phyloP scores from a whole-genome alignment of 2,329 filamentous ascomycete genomes.

The Epichloe scottii region DNA sequence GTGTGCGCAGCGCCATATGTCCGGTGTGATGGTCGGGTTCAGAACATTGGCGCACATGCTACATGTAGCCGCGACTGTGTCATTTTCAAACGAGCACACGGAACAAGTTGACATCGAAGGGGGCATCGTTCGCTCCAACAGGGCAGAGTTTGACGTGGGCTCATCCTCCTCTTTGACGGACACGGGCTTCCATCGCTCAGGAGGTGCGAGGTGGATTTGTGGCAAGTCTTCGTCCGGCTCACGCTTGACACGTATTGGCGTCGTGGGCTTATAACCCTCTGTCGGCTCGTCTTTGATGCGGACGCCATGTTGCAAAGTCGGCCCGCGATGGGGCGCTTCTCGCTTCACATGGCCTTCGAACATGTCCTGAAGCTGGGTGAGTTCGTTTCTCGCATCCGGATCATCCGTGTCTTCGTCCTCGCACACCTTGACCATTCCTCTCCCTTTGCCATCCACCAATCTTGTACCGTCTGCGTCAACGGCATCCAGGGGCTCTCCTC shows the following conservation, averaged over 20 bases:
- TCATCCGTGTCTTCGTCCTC: slow-evolving; percentile 52
- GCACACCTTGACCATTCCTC: slow-evolving; percentile 61
- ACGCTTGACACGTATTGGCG: neutral
- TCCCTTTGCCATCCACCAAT: slow-evolving; percentile 53
- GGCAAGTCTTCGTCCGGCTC: neutral
- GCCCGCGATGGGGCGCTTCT: neutral
- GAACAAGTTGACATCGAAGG: slow-evolving; percentile 28
- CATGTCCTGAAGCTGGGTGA: slow-evolving; percentile 49
- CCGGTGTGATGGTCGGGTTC: slow-evolving; percentile 35
- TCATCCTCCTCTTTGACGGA: neutral
- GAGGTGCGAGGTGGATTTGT: neutral
- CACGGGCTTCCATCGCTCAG: neutral
- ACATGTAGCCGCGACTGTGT: slow-evolving; percentile 43
- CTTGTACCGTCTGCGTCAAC: slow-evolving; percentile 53
- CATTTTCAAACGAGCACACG: slow-evolving; percentile 58
- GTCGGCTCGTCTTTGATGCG: neutral
- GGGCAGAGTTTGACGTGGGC: neutral
- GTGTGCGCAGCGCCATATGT: slow-evolving; percentile 53
- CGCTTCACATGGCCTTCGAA: slow-evolving; percentile 12
- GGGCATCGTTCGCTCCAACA: neutral
- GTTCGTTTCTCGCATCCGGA: slow-evolving; percentile 29
- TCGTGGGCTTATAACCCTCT: neutral
- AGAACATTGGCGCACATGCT: slow-evolving; percentile 60
- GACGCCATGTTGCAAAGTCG: neutral
- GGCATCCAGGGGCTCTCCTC: slow-evolving; percentile 20